These are phyloP conservation scores for Strigomonas culicis DNA, from an alignment of 208 protist species.

Conservation along the genomic window DNA sequence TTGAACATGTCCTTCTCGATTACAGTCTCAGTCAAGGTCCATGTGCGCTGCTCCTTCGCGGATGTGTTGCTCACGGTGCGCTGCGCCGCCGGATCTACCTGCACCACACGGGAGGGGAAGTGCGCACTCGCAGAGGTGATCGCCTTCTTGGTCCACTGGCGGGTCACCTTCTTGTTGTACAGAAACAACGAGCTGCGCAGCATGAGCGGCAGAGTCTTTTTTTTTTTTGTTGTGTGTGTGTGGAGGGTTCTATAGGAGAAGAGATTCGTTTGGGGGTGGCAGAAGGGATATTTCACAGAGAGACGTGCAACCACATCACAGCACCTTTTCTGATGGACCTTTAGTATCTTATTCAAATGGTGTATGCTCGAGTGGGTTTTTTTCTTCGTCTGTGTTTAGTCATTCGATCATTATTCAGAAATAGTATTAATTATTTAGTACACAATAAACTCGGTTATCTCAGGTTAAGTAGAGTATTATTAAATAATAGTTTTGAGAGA, in stretches of 20 bases:
- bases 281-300: too few species aligned
- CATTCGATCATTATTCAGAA: too few species aligned
- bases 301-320: too few species aligned
- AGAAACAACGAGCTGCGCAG: constrained; percentile 35
- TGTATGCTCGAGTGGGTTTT: too few species aligned
- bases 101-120: constrained; percentile 56
- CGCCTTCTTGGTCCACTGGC: constrained; percentile 67
- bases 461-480: background rate
- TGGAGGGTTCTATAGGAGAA: too few species aligned
- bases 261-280: too few species aligned
- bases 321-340: too few species aligned
- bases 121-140: constrained; percentile 43
- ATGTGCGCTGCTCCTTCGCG: constrained; percentile 63
- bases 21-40: constrained; percentile 39
- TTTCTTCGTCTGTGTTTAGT: background rate
- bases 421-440: background rate
- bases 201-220: constrained; percentile 26
- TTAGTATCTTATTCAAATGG: too few species aligned
- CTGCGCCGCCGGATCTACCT: constrained; percentile 47
- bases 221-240: background rate
- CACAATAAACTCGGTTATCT: background rate
- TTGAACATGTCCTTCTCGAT: background rate
- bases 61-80: constrained; percentile 31
- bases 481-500: constrained; percentile 2
- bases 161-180: constrained; percentile 50